These are phyloP conservation scores for Arthonia radiata DNA, from an alignment of 495 filamentous ascomycete species.

Conservation along the genomic window DNA sequence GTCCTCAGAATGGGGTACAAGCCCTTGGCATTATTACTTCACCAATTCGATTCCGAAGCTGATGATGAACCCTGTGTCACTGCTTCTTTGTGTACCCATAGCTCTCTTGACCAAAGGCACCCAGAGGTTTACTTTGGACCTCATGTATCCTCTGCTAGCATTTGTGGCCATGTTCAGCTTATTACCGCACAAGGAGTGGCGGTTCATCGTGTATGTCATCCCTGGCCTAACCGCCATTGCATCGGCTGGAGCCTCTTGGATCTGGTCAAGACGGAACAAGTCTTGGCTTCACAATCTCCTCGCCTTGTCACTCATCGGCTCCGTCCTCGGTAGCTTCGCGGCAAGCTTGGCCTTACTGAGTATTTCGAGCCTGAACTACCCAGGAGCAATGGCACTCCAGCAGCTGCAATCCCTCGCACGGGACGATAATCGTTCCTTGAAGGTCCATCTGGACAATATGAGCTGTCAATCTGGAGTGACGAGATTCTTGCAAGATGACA, in stretches of 20 bases:
- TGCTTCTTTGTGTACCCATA: slow-evolving; percentile 36
- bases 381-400: slow-evolving; percentile 12
- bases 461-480: slow-evolving; percentile 89
- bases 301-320: slow-evolving; percentile 27
- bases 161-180: slow-evolving; percentile 61
- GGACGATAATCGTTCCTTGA: no score
- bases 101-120: slow-evolving; percentile 29
- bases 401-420: slow-evolving; percentile 8
- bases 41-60: slow-evolving; percentile 57
- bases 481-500: slow-evolving; percentile 38
- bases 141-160: slow-evolving; percentile 38
- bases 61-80: slow-evolving; percentile 49
- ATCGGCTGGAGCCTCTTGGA: slow-evolving; percentile 43
- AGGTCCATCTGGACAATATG: slow-evolving; percentile 61
- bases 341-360: slow-evolving; percentile 39
- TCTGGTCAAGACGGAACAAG: slow-evolving; percentile 45
- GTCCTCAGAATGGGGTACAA: slow-evolving; percentile 66
- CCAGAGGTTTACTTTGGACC: slow-evolving; percentile 18
- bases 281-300: slow-evolving; percentile 28
- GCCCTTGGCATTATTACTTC: slow-evolving; percentile 69
- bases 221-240: slow-evolving; percentile 59
- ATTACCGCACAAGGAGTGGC: slow-evolving; percentile 88
- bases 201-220: slow-evolving; percentile 78
- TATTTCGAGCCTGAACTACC: slow-evolving; percentile 19
- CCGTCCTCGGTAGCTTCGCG: slow-evolving; percentile 31